Evolutionary conservation across 1,284 basidiomycete genomes (phyloP), one percentile per base, ranked within the genome.

Genomic region (Takashimella tepidaria): DNA sequence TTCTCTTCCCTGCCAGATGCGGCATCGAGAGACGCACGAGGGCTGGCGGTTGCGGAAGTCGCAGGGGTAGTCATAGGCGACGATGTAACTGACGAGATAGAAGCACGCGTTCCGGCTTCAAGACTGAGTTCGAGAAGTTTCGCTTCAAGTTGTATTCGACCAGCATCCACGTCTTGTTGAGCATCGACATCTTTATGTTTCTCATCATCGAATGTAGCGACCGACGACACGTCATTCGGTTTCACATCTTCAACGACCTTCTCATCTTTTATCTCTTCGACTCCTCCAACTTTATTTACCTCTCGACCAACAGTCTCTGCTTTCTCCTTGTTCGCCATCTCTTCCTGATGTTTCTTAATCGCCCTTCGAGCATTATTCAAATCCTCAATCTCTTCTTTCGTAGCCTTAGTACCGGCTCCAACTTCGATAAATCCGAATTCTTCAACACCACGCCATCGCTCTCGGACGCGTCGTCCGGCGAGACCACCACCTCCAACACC

Each of bases 401-500:
- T 69, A 25, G 63, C 64, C 42, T 56, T 61, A 13, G 71, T 64
- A 8, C 69, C 68, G 21, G 62, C 64, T 37, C 76, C 74, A 19
- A 78, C 67, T 54, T 77, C 74, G 41, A 78, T 73, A 56, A 81
- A 80, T 20, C 73, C 67, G 61, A 81, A 79, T 51, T 78, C 73
- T 23, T 78, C 76, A 4, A 81, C 77, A 6, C 79, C 80, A 51
- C 73, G 76, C 75, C 79, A 78, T 47, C 79, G 67, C 47, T 77
- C 74, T n/a, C 78, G 67, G 0, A 80, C 79, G 19, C 80, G 63
- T 45, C 74, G 70, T 0, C 79, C 78, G 0, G 79, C 76, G 1
- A 81, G 63, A 0, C 80, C 79, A 37, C 78, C 79, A 19, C 79
- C 79, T 4, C 78, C 77, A 3, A 81, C 66, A 2, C 80, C 80